Evolutionary conservation across 306 rosid species (phyloP), one percentile per base, ranked within the genome.

Genomic region (Medicago arabica): DNA sequence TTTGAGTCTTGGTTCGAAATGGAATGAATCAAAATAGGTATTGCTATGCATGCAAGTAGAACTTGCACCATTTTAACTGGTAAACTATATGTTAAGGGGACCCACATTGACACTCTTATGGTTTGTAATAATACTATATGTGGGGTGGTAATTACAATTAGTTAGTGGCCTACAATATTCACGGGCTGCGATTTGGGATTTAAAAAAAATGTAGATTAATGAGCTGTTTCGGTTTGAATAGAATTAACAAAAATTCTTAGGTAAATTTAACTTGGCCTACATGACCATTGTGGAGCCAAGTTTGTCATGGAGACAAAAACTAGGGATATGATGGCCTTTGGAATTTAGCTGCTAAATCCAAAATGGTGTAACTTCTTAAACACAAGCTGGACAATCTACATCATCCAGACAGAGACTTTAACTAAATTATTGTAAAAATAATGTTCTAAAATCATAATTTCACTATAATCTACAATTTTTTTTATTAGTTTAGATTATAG

Each of bases 271-370:
- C 31, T 53, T 63, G 53, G n/a, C 15, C 73, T 21, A 46, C 78
- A 54, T 71, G 75, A 71, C 82, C 71, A 17, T n/a, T 34, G 55
- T 68, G 84, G 53, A 69, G 72, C 53, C 73, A 53, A 40, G 67
- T 69, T 12, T 64, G 39, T 44, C 60, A 39, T 75, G 13, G 71
- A 72, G 85, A 77, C 82, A 72, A 72, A 72, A 66, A 69, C 78
- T 46, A 64, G 23, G 39, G 71, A 59, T 39, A 55, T 23, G 67
- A 74, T 55, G 53, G 23, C 38, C 44, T 82, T 38, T 77, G 75
- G 67, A 71, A 19, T 72, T 72, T 72, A 67, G 85, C 69, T 49
- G 51, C 71, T 51, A 82, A 66, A 72, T 82, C 79, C 72, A 82
- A 82, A 77, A 36, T 72, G 31, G 72, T 19, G 72, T 72, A 81